A percentile compares a stretch with the other conserved stretches of the same genome.
These are phyloP conservation scores for Testicularia cyperi DNA, from an alignment of 1,284 basidiomycete genomes.

Conservation along the genomic window DNA sequence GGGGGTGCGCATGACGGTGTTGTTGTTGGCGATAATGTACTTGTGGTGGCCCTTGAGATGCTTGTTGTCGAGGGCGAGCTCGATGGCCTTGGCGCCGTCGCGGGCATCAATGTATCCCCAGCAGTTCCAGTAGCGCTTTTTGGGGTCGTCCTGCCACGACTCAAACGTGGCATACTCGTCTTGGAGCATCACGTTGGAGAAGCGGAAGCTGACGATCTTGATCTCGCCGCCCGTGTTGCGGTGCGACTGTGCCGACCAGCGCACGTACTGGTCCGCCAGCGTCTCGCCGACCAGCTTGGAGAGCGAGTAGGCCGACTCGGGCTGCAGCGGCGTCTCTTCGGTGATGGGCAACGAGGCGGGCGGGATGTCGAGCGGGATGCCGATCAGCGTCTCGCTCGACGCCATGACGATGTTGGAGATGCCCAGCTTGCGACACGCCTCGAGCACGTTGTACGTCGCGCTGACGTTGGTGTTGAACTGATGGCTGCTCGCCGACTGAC, in stretches of 20 bases:
- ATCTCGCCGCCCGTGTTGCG: slow-evolving; percentile 18
- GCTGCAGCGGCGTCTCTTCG: slow-evolving; percentile 54
- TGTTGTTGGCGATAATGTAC: slow-evolving; percentile 62
- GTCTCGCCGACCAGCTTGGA: slow-evolving; percentile 61
- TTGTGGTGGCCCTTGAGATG: slow-evolving; percentile 59
- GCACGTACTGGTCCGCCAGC: slow-evolving; percentile 59
- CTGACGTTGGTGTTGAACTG: slow-evolving; percentile 60
- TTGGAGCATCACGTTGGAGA: slow-evolving; percentile 61
- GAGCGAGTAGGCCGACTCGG: slow-evolving; percentile 61
- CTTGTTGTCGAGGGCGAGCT: slow-evolving; percentile 53
- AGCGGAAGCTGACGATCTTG: slow-evolving; percentile 61
- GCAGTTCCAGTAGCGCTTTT: slow-evolving; percentile 36
- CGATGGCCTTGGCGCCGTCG: slow-evolving; percentile 61
- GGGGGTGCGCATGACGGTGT: slow-evolving; percentile 57
- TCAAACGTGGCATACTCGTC: slow-evolving; percentile 60
- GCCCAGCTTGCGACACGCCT: slow-evolving; percentile 59
- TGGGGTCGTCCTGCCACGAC: slow-evolving; percentile 60
- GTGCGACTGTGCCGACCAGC: slow-evolving; percentile 56
- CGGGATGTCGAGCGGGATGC: slow-evolving; percentile 59
- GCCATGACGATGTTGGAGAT: slow-evolving; percentile 60
- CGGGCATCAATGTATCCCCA: slow-evolving; percentile 58
- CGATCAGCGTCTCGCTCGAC: slow-evolving; percentile 61
- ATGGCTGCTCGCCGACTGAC: slow-evolving; percentile 54
- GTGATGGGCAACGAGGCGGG: slow-evolving; percentile 59
- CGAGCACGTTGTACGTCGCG: slow-evolving; percentile 61